These are phyloP conservation scores for Podaxis sp. DNA, from an alignment of 768 basidiomycete species.

Conservation along the genomic window DNA sequence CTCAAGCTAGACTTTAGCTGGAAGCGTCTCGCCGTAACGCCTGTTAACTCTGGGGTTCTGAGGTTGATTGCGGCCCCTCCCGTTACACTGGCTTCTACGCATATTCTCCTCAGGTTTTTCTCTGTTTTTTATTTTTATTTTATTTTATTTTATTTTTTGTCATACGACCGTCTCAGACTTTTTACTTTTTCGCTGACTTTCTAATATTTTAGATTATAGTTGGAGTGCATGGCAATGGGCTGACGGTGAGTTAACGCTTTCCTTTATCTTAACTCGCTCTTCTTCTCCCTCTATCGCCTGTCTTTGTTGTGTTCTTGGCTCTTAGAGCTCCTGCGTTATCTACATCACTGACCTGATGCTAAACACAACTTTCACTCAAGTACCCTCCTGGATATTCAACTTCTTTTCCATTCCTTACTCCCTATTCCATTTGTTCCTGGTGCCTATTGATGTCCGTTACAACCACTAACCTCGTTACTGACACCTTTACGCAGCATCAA, in stretches of 20 bases:
- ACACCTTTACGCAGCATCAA: slow-evolving; percentile 36
- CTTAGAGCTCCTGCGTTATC: not conserved
- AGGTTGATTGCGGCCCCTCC: not conserved
- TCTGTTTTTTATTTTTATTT: too few relatives aligned
- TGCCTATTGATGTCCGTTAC: not conserved
- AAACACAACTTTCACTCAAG: too few relatives aligned
- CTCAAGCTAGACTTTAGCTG: not conserved
- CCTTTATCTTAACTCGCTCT: not conserved
- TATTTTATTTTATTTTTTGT: too few relatives aligned
- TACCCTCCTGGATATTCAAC: not conserved
- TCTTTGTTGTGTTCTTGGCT: not conserved
- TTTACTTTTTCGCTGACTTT: not conserved
- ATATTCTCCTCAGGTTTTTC: not conserved
- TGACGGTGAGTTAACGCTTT: slow-evolving; percentile 32
- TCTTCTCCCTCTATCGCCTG: not conserved
- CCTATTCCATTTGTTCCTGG: slow-evolving; percentile 2
- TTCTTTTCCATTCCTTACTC: not conserved
- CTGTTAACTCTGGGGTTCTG: not conserved
- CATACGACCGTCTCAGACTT: not conserved
- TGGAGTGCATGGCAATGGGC: slow-evolving; percentile 54
- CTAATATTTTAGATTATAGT: slow-evolving; percentile 17
- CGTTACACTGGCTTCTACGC: not conserved
- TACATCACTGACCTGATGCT: too few relatives aligned
- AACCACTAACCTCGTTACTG: not conserved
- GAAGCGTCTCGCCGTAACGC: not conserved